Evolutionary conservation across 225 moss, liverwort and hornwort species (phyloP).

Genomic region (Pseudisothecium myosuroides): DNA sequence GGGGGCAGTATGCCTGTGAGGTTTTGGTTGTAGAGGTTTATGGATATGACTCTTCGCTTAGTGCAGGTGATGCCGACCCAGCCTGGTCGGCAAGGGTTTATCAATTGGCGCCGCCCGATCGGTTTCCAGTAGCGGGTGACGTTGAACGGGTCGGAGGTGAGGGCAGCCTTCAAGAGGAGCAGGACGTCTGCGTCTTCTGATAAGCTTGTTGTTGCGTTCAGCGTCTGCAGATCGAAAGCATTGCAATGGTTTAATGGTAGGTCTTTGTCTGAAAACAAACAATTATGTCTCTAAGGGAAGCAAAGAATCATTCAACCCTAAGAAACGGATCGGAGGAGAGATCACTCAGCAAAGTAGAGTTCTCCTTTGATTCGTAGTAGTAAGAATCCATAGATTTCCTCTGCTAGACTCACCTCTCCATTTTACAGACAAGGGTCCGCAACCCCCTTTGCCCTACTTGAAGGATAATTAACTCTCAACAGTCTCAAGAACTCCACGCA

Average conservation of each 20-base stretch:
- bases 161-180: constrained; percentile 18
- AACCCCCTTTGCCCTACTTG: neutral
- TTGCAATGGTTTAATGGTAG: neutral
- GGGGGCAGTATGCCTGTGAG: constrained; percentile 7
- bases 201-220: constrained; percentile 17
- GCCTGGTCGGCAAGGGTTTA: constrained; percentile 19
- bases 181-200: constrained; percentile 30
- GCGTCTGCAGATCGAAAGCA: neutral
- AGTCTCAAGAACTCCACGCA: neutral
- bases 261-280: neutral
- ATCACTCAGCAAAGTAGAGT: neutral
- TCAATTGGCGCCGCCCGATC: constrained; percentile 12
- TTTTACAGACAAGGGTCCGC: neutral
- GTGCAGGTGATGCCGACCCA: constrained; percentile 36
- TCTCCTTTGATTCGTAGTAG: neutral
- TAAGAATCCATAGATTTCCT: neutral
- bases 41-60: constrained; percentile 22
- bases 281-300: neutral
- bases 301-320: neutral
- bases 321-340: too few relatives aligned
- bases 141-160: constrained; percentile 23
- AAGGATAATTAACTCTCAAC: neutral
- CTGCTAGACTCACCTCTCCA: neutral
- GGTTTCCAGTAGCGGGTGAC: constrained; percentile 39
- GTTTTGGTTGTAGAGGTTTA: constrained; percentile 17